Conservation (phyloP, 2,329 filamentous ascomycete genomes). For the Alternaria triticimaculans region DNA sequence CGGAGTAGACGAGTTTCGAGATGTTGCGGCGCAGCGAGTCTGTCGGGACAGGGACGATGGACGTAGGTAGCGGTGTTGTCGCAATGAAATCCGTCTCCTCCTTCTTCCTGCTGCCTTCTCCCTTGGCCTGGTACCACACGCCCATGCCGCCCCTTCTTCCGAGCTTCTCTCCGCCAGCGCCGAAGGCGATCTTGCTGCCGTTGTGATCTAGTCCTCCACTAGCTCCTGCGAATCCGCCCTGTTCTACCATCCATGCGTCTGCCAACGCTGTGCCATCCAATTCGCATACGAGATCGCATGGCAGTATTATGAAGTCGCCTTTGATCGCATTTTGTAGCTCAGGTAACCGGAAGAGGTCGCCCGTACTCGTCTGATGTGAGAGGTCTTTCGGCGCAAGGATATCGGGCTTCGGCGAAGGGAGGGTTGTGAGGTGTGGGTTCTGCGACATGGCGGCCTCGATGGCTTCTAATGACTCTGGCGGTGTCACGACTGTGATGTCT, state of each 20-base stretch:
- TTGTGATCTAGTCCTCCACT: constrained; percentile 58
- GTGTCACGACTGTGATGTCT: constrained; percentile 65
- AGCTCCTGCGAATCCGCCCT: constrained; percentile 69
- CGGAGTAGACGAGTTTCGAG: constrained; percentile 82
- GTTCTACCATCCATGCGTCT: constrained; percentile 90
- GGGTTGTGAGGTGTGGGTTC: constrained; percentile 76
- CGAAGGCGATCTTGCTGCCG: constrained; percentile 54
- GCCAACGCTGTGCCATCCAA: constrained; percentile 81
- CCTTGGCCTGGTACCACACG: constrained; percentile 90
- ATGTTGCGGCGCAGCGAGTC: constrained; percentile 72
- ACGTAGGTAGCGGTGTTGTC: constrained; percentile 69
- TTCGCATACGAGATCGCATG: constrained; percentile 93
- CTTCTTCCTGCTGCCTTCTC: constrained; percentile 77
- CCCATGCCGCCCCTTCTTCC: constrained; percentile 79
- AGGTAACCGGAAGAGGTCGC: constrained; percentile 82
- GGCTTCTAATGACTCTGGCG: constrained; percentile 65
- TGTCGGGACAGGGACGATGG: constrained; percentile 64
- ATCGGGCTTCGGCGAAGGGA: constrained; percentile 75
- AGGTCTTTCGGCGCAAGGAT: constrained; percentile 78
- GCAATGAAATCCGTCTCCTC: constrained; percentile 94
- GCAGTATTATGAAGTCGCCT: constrained; percentile 86
- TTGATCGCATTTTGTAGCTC: constrained; percentile 81
- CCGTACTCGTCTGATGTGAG: constrained; percentile 85
- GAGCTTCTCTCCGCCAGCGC: constrained; percentile 61
- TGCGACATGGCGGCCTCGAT: constrained; percentile 75